Evolutionary conservation across 2,329 filamentous ascomycete genomes (phyloP).

Genomic region (Aspergillus floridensis): DNA sequence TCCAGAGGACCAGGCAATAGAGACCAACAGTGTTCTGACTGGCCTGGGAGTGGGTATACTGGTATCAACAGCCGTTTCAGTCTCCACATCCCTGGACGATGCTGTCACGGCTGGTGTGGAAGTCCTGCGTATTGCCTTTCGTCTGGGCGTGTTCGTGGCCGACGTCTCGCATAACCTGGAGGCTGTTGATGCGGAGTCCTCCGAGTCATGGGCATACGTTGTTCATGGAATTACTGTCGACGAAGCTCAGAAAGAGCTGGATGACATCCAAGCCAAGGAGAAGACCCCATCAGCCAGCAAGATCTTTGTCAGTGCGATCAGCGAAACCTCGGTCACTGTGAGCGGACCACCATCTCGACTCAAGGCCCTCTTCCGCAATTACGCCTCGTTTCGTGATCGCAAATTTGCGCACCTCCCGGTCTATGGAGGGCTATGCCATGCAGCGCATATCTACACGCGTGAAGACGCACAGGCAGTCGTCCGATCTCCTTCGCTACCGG

Average conservation of each 20-base stretch:
- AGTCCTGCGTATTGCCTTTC: constrained; percentile 46
- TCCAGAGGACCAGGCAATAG: constrained; percentile 7
- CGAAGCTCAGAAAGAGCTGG: constrained; percentile 11
- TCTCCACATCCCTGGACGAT: constrained; percentile 41
- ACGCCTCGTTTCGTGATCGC: constrained; percentile 15
- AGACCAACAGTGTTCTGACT: constrained; percentile 31
- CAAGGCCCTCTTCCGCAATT: constrained; percentile 15
- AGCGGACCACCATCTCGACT: constrained; percentile 25
- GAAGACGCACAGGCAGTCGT: no score
- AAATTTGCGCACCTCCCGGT: constrained; percentile 22
- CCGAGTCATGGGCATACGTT: constrained; percentile 11
- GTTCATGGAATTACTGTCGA: constrained; percentile 7
- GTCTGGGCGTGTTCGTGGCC: constrained; percentile 46
- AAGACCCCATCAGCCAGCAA: constrained; percentile 17
- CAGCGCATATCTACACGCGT: constrained; percentile 24
- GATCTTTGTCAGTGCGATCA: constrained; percentile 20
- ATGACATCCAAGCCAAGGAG: constrained; percentile 5
- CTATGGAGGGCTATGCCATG: constrained; percentile 27
- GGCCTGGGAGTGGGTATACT: constrained; percentile 50
- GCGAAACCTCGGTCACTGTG: constrained; percentile 21
- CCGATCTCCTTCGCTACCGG: no score
- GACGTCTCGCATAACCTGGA: constrained; percentile 45
- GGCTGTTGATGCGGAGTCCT: neutral
- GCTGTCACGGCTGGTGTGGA: constrained; percentile 44
- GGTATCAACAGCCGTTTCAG: constrained; percentile 42